Evolutionary conservation across 2,329 filamentous ascomycete genomes (phyloP), one percentile per base, ranked within the genome.

Genomic region (Penicillium rolfsii): DNA sequence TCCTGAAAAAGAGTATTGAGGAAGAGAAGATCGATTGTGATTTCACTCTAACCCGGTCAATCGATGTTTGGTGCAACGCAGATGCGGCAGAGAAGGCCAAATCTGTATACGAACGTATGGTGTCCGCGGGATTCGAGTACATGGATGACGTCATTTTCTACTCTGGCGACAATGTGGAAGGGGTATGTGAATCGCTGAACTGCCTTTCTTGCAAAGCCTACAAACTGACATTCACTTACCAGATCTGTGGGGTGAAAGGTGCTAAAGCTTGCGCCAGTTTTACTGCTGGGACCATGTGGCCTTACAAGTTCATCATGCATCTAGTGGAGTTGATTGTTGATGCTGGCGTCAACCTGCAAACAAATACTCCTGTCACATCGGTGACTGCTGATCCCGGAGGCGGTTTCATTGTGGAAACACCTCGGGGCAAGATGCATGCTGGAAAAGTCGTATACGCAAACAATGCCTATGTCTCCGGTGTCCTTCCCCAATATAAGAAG

Each of bases 231-330:
- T 14, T 1, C 22, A 5, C 16, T 5, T 33, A 11, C 30, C 26
- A 75, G 67, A 69, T 77, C 14, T 80, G 76, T 4, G 75, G 77
- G 2, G 74, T 80, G 40, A 78, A 78, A 57, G 76, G 73, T 22
- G 76, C 77, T 1, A 74, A 74, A 57, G 73, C 71, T 2, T 76
- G 72, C 36, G 73, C 78, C 12, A 71, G 72, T 4, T 78, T 71
- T 55, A 76, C 77, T 3, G 69, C 76, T 0, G 76, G 67, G 4
- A 72, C 72, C 2, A 64, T 79, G 35, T 79, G 76, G 76, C 93
- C 92, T 0, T 96, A 96, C 75, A 96, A 95, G 78, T 84, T 96
- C 30, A 88, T 96, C 2, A 80, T 87, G 1, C 89, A 86, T 75
- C 81, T 93, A 0, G 78, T 96, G 9, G 64, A 91, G 73, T 81